Evolutionary conservation across 768 basidiomycete species (phyloP).

Genomic region (Tricholoma bakamatsutake): DNA sequence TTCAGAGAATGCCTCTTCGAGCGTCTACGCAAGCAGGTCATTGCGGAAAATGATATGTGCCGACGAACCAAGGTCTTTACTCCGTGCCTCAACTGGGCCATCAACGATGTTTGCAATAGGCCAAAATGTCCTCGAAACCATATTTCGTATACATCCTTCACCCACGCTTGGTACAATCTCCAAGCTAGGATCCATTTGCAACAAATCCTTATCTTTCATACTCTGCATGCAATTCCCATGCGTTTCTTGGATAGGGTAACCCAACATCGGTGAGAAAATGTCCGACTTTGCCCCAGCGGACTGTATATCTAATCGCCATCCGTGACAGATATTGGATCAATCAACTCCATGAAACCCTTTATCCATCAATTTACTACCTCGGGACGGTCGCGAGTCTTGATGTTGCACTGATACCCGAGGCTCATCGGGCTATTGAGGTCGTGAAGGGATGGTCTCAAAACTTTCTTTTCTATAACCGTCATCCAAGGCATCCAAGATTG

Average conservation of each 20-base stretch:
- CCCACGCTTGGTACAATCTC: slow-evolving; percentile 32
- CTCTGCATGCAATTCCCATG: slow-evolving; percentile 15
- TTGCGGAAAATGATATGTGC: slow-evolving; percentile 28
- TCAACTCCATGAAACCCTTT: slow-evolving; percentile 42
- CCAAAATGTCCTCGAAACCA: slow-evolving; percentile 33
- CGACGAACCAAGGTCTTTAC: slow-evolving; percentile 25
- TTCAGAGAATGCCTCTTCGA: slow-evolving; percentile 20
- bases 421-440: slow-evolving; percentile 26
- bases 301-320: not conserved
- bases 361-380: slow-evolving; percentile 40
- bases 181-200: slow-evolving; percentile 41
- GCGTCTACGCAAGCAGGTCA: slow-evolving; percentile 23
- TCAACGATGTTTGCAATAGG: slow-evolving; percentile 27
- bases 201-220: slow-evolving; percentile 43
- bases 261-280: slow-evolving; percentile 16
- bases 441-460: slow-evolving; percentile 42
- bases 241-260: slow-evolving; percentile 3
- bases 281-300: not conserved
- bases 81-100: slow-evolving; percentile 31
- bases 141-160: slow-evolving; percentile 11
- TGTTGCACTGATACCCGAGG: slow-evolving; percentile 32
- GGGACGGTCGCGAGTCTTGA: slow-evolving; percentile 37
- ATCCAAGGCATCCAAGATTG: not conserved
- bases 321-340: slow-evolving; percentile 37
- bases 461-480: slow-evolving; percentile 24